Conservation (phyloP, 176 grass and related monocot genomes). For the Eleusine coracana region DNA sequence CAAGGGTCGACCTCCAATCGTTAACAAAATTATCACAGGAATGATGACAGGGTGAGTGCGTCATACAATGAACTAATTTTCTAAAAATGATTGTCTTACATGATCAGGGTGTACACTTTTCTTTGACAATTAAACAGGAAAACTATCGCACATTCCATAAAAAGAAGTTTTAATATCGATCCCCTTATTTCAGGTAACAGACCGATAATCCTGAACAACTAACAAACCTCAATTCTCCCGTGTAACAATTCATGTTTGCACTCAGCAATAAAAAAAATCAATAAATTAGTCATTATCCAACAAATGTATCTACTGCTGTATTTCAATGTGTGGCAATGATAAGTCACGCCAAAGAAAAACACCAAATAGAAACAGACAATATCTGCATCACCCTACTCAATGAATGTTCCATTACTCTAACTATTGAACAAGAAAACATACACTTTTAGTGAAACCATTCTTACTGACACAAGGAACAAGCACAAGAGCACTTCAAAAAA, state of each 20-base stretch:
- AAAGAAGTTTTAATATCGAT: not conserved
- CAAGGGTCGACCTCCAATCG: not conserved
- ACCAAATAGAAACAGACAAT: slow-evolving; percentile 7
- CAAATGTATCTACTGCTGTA: not conserved
- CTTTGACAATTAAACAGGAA: not conserved
- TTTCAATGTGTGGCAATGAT: not conserved
- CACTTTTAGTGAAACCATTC: not conserved
- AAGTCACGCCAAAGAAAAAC: slow-evolving; percentile 18
- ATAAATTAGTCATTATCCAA: not conserved
- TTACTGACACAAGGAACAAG: not conserved
- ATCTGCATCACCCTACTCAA: not conserved
- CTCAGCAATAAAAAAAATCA: not conserved
- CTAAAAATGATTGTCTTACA: too few relatives aligned
- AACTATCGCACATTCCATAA: not conserved
- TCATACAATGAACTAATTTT: too few relatives aligned
- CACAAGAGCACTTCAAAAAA: too few relatives aligned
- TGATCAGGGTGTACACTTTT: not conserved
- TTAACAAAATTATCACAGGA: not conserved
- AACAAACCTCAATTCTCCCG: not conserved
- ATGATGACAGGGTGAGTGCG: too few relatives aligned
- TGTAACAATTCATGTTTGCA: not conserved
- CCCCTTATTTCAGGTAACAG: not conserved
- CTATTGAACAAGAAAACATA: not conserved
- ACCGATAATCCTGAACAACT: slow-evolving; percentile 15
- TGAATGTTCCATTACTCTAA: not conserved